Evolutionary conservation across 345 rosid species (phyloP), one percentile per base, ranked within the genome.

Genomic region (Citrus sp.): DNA sequence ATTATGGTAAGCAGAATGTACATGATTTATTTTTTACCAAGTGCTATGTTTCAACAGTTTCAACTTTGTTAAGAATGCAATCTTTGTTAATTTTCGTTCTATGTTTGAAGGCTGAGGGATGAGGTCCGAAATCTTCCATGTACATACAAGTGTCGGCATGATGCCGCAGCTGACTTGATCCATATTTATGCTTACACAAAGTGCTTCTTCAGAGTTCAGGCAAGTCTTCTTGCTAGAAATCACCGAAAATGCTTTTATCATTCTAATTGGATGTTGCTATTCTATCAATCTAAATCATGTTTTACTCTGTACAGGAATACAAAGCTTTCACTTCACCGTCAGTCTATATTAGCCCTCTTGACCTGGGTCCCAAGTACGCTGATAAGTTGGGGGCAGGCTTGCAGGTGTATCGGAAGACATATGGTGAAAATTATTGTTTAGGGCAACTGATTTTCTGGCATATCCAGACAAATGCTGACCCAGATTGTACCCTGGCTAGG

Each of bases 401-500:
- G 51, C 90, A 92, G 63, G 98, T 93, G 87, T 97, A 89, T 84
- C 74, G 90, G 80, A 97, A 93, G 87, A 90, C 91, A 14, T 97
- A 97, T 62, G 96, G 98, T 74, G 98, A 90, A 85, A 97, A 92
- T 80, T 97, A 93, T 82, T 97, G 99, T 84, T 80, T 97, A 51
- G 99, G 98, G 70, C 99, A 97, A 89, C 89, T 97, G 77, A 91
- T 97, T 60, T 97, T 87, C 84, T 97, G 99, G 99, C 90, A 97
- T 84, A 82, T 89, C 75, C 99, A 97, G 88, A 93, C 98, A 6
- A 88, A 91, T 83, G 70, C 84, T 5, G 91, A 93, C 49, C 98
- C 99, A 37, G 98, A 97, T 88, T 58, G 80, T 83, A 89, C 88
- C 84, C 82, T 96, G 82, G 87, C 87, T 73, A 90, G 81, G 84